Evolutionary conservation across 805 yeast species (phyloP), one percentile per base, ranked within the genome.

Genomic region (Middelhovenomyces tepae): DNA sequence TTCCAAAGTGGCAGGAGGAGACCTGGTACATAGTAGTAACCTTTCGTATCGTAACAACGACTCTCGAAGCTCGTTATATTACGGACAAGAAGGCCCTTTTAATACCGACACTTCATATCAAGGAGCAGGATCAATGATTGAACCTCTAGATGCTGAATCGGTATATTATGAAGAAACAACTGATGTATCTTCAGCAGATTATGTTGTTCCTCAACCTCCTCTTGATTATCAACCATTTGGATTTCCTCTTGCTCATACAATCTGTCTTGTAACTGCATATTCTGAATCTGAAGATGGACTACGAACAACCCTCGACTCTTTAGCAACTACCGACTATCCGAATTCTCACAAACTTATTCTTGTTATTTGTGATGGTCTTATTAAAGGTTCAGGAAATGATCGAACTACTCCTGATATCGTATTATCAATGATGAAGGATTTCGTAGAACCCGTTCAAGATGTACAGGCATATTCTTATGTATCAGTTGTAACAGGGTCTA

Each of bases 241-340:
- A 0, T 84, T 63, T 47, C 85, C 98, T 10, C 67, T 91, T 46
- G 66, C 79, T 10, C 91, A 81, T 46, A 66, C 76, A 0, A 69
- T 82, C 48, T 75, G 78, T 45, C 63, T 80, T 38, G 94, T 91
- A 7, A 91, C 98, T 1, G 89, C 96, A 51, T 91, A 91, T 53
- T 86, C 96, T 2, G 98, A 91, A 61, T 94, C 85, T 54, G 82
- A 74, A 45, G 79, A 67, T 8, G 95, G 93, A 41, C 58, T 91
- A 37, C 69, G 97, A 48, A 75, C 89, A 1, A 86, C 97, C 0
- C 57, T 89, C 43, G 97, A 91, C 56, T 89, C 97, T 2, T 54
- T 91, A 32, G 83, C 94, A n/a, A 84, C 95, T 1, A 85, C 96
- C 1, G 94, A 85, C 43, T 91, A 81, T 56, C 96, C 97, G 36